phyloP scores from a whole-genome alignment of 2,329 filamentous ascomycete species.

The Fusarium zealandicum region DNA sequence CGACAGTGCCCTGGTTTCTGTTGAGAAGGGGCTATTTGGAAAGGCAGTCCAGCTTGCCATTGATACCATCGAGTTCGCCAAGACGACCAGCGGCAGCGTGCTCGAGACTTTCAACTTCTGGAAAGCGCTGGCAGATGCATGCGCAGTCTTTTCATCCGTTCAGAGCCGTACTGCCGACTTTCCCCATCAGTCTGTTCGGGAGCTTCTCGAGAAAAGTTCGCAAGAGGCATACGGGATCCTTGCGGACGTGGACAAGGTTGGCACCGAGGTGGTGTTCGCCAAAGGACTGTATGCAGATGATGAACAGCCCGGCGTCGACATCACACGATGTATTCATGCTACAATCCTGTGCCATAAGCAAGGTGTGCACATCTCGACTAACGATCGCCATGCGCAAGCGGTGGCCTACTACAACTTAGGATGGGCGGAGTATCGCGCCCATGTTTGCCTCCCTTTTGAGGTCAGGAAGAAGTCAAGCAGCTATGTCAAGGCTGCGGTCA shows the following conservation, averaged over 20 bases:
- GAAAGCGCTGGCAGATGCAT: constrained; percentile 91
- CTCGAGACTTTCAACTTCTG: constrained; percentile 88
- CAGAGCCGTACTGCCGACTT: constrained; percentile 71
- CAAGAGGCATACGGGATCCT: constrained; percentile 67
- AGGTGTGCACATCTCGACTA: constrained; percentile 74
- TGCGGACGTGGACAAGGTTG: constrained; percentile 72
- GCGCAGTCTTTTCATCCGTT: constrained; percentile 80
- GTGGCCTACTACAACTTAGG: constrained; percentile 98
- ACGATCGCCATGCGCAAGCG: constrained; percentile 85
- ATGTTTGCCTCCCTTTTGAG: constrained; percentile 66
- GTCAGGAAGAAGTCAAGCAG: constrained; percentile 66
- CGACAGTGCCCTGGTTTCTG: constrained; percentile 77
- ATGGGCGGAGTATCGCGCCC: constrained; percentile 88
- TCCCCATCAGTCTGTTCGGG: constrained; percentile 63
- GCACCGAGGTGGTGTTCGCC: constrained; percentile 54
- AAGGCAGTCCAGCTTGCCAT: constrained; percentile 76
- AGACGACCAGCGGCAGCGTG: constrained; percentile 65
- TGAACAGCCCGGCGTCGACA: constrained; percentile 56
- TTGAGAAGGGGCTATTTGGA: constrained; percentile 87
- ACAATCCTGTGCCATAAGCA: constrained; percentile 87
- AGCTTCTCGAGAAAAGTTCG: constrained; percentile 64
- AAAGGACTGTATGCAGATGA: constrained; percentile 55
- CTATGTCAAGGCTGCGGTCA: constrained; percentile 81
- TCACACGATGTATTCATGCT: constrained; percentile 70
- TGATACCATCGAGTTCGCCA: constrained; percentile 73